Percentiles rank a stretch among this genome's conserved stretches.
Conservation (phyloP, 768 basidiomycete genomes). For the Naematelia aurantialba region DNA sequence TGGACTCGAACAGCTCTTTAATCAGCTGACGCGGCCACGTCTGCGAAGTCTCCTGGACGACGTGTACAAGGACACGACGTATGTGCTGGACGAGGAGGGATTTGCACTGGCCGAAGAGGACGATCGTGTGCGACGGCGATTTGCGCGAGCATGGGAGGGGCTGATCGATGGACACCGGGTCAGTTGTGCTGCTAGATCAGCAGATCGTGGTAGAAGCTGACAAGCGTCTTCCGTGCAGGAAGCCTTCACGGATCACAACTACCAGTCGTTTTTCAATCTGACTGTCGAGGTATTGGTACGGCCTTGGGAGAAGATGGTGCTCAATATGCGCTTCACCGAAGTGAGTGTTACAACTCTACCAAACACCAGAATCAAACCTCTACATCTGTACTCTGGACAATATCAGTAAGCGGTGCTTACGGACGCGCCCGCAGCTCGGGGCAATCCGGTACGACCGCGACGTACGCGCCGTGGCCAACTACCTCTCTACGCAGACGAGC, state of each 20-base stretch:
- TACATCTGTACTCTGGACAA: not conserved
- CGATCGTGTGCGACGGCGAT: slow-evolving; percentile 82
- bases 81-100: slow-evolving; percentile 80
- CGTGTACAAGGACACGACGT: slow-evolving; percentile 83
- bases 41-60: slow-evolving; percentile 78
- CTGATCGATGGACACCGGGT: slow-evolving; percentile 86
- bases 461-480: slow-evolving; percentile 73
- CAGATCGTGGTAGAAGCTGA: too few relatives aligned
- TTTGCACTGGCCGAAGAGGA: slow-evolving; percentile 80
- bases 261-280: slow-evolving; percentile 76
- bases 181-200: too few relatives aligned
- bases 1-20: slow-evolving; percentile 91
- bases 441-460: slow-evolving; percentile 94
- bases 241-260: slow-evolving; percentile 81
- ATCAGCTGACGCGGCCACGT: slow-evolving; percentile 83
- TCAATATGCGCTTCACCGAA: slow-evolving; percentile 80
- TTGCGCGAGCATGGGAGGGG: slow-evolving; percentile 80
- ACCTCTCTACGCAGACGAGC: slow-evolving; percentile 78
- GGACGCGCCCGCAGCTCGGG: slow-evolving; percentile 75
- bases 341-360: slow-evolving; percentile 56
- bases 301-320: slow-evolving; percentile 89
- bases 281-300: slow-evolving; percentile 82
- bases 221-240: slow-evolving; percentile 57
- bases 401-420: too few relatives aligned
- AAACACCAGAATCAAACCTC: not conserved